These are phyloP conservation scores for Cetraspora pellucida DNA, from an alignment of 192 early-diverging fungal species.

Conservation along the genomic window DNA sequence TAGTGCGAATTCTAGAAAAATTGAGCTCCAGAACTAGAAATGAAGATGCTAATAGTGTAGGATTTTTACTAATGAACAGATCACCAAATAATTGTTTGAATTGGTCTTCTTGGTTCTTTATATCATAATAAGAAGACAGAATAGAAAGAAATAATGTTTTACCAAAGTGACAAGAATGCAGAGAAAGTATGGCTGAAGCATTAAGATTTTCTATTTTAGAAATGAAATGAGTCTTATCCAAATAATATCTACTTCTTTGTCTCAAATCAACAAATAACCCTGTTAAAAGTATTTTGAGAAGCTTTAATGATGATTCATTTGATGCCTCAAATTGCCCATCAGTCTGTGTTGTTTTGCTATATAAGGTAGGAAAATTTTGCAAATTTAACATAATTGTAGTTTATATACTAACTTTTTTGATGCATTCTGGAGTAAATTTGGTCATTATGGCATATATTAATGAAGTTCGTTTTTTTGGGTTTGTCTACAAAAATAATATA, in stretches of 20 bases:
- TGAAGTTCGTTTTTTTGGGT: conserved; percentile 23
- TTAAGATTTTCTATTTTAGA: conserved; percentile 24
- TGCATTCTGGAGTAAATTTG: background rate
- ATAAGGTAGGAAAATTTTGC: too few species aligned
- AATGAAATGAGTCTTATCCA: conserved; percentile 18
- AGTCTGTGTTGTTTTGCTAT: too few species aligned
- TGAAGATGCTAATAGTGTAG: conserved; percentile 25
- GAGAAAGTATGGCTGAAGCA: conserved; percentile 4
- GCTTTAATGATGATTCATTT: background rate
- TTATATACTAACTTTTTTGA: conserved; percentile 21
- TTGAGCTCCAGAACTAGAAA: conserved; percentile 8
- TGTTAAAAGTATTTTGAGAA: conserved; percentile 29
- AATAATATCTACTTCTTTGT: conserved; percentile 20
- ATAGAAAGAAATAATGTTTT: conserved; percentile 29
- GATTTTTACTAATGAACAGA: conserved; percentile 26
- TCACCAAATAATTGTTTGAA: conserved; percentile 20
- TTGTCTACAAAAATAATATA: conserved; percentile 23
- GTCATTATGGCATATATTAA: background rate
- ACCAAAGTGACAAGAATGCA: conserved; percentile 6
- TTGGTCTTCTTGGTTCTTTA: background rate
- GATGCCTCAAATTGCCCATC: background rate
- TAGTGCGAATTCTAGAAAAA: conserved; percentile 26
- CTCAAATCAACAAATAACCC: conserved; percentile 29
- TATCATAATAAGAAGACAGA: conserved; percentile 29
- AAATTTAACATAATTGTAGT: background rate